Percentiles rank a stretch among this genome's conserved stretches.
phyloP scores from a whole-genome alignment of 805 yeast genomes.

The Barnettozyma sp. region DNA sequence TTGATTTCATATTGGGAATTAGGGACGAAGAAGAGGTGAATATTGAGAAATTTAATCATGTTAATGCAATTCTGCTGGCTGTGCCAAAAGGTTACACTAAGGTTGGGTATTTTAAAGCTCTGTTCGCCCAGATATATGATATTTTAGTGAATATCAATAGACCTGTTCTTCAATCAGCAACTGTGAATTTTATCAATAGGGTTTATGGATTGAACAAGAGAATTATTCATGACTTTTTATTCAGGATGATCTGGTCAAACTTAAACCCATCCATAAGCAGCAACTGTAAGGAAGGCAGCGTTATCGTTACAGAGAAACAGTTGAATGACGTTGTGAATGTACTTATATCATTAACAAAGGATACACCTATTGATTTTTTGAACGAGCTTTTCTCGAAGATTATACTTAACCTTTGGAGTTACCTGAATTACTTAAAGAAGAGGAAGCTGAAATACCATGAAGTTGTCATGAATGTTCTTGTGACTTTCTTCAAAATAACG shows the following conservation, averaged over 20 bases:
- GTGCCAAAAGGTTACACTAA: constrained; percentile 50
- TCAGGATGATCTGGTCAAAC: constrained; percentile 40
- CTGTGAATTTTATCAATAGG: constrained; percentile 46
- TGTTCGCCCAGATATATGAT: constrained; percentile 59
- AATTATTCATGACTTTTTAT: constrained; percentile 53
- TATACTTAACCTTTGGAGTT: constrained; percentile 31
- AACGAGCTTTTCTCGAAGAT: constrained; percentile 26
- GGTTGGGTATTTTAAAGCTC: constrained; percentile 43
- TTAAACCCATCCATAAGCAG: constrained; percentile 32
- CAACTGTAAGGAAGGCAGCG: constrained; percentile 14
- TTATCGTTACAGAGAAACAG: constrained; percentile 38
- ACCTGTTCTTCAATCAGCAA: constrained; percentile 52
- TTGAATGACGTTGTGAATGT: constrained; percentile 62
- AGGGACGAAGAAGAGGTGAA: constrained; percentile 67
- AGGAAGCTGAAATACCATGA: constrained; percentile 25
- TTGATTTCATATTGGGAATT: constrained; percentile 72
- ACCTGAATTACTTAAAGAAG: constrained; percentile 29
- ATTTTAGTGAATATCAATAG: constrained; percentile 52
- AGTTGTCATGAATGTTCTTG: constrained; percentile 28
- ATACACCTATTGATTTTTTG: constrained; percentile 31
- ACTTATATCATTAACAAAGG: constrained; percentile 52
- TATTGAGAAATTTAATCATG: constrained; percentile 57
- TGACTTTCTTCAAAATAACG: constrained; percentile 28
- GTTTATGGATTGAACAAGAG: constrained; percentile 43
- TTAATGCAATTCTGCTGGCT: constrained; percentile 55